Conservation (phyloP, 192 early-diverging fungal genomes). For the Lobulomyces angularis region DNA sequence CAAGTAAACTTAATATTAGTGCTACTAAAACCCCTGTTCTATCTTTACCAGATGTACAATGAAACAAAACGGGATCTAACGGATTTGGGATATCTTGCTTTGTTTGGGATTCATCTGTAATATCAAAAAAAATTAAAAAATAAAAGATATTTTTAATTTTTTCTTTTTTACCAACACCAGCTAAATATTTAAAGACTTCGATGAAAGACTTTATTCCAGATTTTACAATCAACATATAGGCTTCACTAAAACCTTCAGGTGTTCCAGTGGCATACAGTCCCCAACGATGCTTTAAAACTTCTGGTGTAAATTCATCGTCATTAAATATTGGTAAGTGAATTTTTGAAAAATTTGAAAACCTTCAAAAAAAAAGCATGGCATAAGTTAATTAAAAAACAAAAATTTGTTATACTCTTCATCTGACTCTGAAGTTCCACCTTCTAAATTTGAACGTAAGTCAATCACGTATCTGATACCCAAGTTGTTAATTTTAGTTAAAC, state of each 20-base stretch:
- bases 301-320: constrained; percentile 42
- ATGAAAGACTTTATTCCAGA: constrained; percentile 27
- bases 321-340: constrained; percentile 35
- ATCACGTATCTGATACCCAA: constrained; percentile 35
- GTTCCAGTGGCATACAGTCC: constrained; percentile 42
- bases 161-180: not conserved
- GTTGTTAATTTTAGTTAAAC: constrained; percentile 1
- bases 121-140: not conserved
- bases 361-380: not conserved
- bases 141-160: not conserved
- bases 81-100: constrained; percentile 10
- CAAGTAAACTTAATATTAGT: constrained; percentile 42
- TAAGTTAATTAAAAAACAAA: not conserved
- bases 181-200: constrained; percentile 18
- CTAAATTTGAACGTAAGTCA: constrained; percentile 41
- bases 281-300: constrained; percentile 37
- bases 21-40: constrained; percentile 50
- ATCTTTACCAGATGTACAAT: constrained; percentile 64
- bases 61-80: constrained; percentile 38
- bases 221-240: constrained; percentile 28
- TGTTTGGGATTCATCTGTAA: not conserved
- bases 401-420: constrained; percentile 9
- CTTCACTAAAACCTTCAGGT: constrained; percentile 33
- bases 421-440: constrained; percentile 28
- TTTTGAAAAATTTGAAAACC: constrained; percentile 19